Base-by-base conservation (phyloP, 345 rosid species). In the Eucalyptus curtisii region DNA sequence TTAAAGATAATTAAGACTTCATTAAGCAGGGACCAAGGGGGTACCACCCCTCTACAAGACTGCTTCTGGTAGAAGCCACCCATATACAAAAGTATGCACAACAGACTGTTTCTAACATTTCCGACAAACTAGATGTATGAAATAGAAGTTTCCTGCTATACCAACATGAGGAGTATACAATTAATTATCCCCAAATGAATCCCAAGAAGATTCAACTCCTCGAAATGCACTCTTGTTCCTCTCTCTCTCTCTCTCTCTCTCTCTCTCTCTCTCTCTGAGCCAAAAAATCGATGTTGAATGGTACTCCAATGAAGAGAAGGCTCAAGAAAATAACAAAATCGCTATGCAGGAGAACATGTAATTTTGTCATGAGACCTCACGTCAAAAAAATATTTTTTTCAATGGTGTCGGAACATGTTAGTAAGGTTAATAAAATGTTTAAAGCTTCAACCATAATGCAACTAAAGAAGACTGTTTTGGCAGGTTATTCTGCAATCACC, bases 401-500 rank as follows among this genome's bases (percentile, higher is more conserved):
- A 14, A 52, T 52, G 25, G 57, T 2, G 61, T 49, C 42, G 47
- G 47, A 53, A 33, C 87, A 53, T 50, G 66, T 86, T 86, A 30
- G 17, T 17, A 45, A 86, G 30, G 27, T 86, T 14, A 31, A 53
- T 52, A 86, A 33, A 33, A 33, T 30, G 66, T 52, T 55, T 49
- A 52, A 31, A 48, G 44, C 64, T 19, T 53, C 40, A 86, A 24
- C 82, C 40, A 89, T 27, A 30, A 55, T 25, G 59, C 49, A 81
- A 88, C 19, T 33, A 10, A 27, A 10, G 31, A 71, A 33, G 47
- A 31, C 30, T 24, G 80, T 45, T 55, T 88, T 42, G 61, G 45
- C 44, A 76, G 37, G 14, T 49, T 61, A 86, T 59, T 53, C 15
- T 53, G 79, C 76, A 79, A 88, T 76, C 95, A 98, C 99, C 99